Percentiles rank a stretch among this genome's conserved stretches.
phyloP scores from a whole-genome alignment of 2,329 filamentous ascomycete genomes.

The Ophiostoma sp. region DNA sequence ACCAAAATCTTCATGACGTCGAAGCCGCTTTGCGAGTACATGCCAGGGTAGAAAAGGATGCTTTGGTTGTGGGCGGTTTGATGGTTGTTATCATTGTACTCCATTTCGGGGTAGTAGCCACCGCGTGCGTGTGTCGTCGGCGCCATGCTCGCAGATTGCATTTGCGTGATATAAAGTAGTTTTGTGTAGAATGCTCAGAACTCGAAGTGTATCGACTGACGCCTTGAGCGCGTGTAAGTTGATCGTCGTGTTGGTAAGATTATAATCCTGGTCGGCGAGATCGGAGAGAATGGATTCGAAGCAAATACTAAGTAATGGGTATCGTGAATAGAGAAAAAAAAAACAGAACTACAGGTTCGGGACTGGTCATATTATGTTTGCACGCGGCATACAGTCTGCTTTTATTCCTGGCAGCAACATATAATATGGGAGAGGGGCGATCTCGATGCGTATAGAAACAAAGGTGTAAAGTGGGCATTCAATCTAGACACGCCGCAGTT shows the following conservation, averaged over 20 bases:
- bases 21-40: slow-evolving; percentile 23
- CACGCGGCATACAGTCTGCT: not conserved
- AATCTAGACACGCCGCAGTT: slow-evolving; percentile 3
- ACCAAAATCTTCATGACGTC: slow-evolving; percentile 23
- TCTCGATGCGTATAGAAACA: slow-evolving; percentile 9
- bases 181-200: not conserved
- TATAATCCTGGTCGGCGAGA: not conserved
- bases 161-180: not conserved
- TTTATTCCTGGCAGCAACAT: slow-evolving; percentile 2
- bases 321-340: not conserved
- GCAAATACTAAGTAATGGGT: not conserved
- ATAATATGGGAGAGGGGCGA: not conserved
- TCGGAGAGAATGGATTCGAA: not conserved
- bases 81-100: not conserved
- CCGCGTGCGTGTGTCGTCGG: not conserved
- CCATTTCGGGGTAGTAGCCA: not conserved
- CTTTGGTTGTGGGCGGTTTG: not conserved
- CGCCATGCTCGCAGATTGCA: not conserved
- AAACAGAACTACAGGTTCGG: not conserved
- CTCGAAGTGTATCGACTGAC: not conserved
- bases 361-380: no score
- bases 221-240: not conserved
- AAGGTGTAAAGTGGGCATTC: not conserved
- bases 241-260: not conserved
- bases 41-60: slow-evolving; percentile 18